phyloP scores from a whole-genome alignment of 129 eudicot genomes.

The Tanacetum coccineum region DNA sequence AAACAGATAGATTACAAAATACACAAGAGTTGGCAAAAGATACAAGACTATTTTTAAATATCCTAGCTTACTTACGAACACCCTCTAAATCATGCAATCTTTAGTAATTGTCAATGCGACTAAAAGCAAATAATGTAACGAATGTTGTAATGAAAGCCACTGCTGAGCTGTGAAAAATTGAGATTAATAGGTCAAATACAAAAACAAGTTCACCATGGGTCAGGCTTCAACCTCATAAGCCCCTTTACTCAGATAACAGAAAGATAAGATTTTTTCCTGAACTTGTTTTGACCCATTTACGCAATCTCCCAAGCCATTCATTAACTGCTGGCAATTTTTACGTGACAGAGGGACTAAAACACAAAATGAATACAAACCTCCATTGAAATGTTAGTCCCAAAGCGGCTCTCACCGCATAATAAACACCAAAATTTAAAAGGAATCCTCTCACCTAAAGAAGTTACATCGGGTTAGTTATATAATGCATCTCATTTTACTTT shows the following conservation, averaged over 20 bases:
- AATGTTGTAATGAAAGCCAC: constrained; percentile 98
- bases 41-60: background rate
- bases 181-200: constrained; percentile 4
- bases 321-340: background rate
- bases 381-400: constrained; percentile 84
- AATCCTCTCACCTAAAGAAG: constrained; percentile 81
- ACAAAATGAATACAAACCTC: constrained; percentile 48
- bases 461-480: background rate
- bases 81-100: constrained; percentile 99
- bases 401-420: constrained; percentile 95
- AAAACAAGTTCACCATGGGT: background rate
- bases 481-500: background rate
- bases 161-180: constrained; percentile 55
- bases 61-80: constrained; percentile 82
- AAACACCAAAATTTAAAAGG: constrained; percentile 95
- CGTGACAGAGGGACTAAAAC: constrained; percentile 1
- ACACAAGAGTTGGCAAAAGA: background rate
- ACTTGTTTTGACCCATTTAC: background rate
- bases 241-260: background rate
- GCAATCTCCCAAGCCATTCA: background rate
- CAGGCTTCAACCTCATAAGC: background rate
- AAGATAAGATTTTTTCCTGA: background rate
- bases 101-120: constrained; percentile 98
- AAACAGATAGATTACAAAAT: background rate
- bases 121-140: constrained; percentile 91